These are phyloP conservation scores for Rhododendron kiyosumense DNA, from an alignment of 148 eudicot genomes.

Conservation along the genomic window DNA sequence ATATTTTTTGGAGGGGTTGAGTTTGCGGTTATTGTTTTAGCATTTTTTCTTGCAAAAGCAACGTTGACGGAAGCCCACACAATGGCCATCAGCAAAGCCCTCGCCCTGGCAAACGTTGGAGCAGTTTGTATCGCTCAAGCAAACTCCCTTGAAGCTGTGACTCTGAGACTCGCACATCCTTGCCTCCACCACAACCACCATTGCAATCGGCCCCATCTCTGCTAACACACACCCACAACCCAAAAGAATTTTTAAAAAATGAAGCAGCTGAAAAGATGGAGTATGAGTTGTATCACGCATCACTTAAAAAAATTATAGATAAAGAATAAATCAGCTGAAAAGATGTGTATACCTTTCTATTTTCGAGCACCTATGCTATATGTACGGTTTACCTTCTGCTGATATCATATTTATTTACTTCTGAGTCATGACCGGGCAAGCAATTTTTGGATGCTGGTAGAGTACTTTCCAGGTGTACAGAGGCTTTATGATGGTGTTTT, in stretches of 20 bases:
- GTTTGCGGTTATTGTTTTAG: not conserved
- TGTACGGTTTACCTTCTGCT: no score
- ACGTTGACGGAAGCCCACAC: not conserved
- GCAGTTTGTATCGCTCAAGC: constrained; percentile 20
- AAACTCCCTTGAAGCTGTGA: constrained; percentile 21
- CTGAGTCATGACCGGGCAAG: no score
- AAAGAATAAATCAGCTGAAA: no score
- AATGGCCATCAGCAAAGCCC: constrained; percentile 25
- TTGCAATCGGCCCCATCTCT: not conserved
- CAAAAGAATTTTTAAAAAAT: no score
- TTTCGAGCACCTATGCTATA: no score
- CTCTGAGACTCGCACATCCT: constrained; percentile 18
- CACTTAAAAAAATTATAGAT: no score
- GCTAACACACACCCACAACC: not conserved
- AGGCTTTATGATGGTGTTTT: not conserved
- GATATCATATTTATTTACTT: no score
- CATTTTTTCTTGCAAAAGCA: not conserved
- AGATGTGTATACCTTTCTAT: no score
- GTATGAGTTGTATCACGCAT: no score
- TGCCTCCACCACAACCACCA: constrained; percentile 16
- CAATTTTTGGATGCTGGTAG: no score
- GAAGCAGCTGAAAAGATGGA: no score
- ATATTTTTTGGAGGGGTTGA: not conserved
- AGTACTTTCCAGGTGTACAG: no score
- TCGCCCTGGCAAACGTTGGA: constrained; percentile 22